Base-by-base conservation (phyloP, 805 yeast species). In the Grigorovia jiainica region DNA sequence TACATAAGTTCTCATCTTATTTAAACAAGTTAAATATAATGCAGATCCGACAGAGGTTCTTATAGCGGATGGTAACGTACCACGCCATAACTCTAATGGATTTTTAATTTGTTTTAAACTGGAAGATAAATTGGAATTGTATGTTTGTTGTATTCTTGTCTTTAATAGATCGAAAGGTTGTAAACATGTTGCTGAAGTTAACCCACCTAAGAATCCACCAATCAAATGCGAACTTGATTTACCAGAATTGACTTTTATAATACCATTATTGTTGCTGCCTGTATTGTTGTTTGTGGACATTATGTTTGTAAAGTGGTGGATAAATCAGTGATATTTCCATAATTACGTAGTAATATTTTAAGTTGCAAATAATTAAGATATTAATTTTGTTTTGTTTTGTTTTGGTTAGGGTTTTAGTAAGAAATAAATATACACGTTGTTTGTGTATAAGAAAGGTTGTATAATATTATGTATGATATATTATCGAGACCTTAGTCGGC, bases 11-110 rank as follows among this genome's bases (percentile, higher is more conserved):
- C 97, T 68, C 42, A 79, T 65, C 5, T 71, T 50, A 45, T 87
- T 82, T 42, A 92, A 64, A 13, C 82, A 70, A 0, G 95, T 73
- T 41, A 92, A 70, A 54, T 92, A 92, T 27, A 92, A 63, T 0
- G 92, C 95, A 34, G 94, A 82, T 0, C 98, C 98, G 10, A 86
- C 68, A 0, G 96, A 86, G 0, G 96, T 90, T 45, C 98, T 70
- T 20, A 90, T 53, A 0, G 94, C 87, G 17, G 95, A 85, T 0
- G 98, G 96, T 31, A 87, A 53, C 0, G 95, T 90, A 0, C 98
- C 98, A 42, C 95, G 72, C 98, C 98, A 92, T 32, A 89, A 67
- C 40, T 79, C 71, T 19, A 48, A 41, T 3, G 63, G 55, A 10
- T 59, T 53, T 1, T 63, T 60, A 8, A 82, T 49, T 37, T 72